phyloP scores from a whole-genome alignment of 345 rosid genomes.

The Leavenworthia alabamica region DNA sequence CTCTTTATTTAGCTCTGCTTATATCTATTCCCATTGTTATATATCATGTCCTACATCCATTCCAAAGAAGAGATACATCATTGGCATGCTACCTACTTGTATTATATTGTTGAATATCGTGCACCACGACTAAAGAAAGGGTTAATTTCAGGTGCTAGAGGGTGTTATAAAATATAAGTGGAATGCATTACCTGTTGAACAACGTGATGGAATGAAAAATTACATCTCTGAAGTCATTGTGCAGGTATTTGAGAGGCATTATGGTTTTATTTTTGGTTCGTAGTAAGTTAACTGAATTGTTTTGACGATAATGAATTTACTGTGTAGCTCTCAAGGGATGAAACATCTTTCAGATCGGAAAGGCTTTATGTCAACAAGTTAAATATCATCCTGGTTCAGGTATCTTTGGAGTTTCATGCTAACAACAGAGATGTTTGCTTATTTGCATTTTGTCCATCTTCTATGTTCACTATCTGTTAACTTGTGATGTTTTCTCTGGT shows the following conservation, averaged over 20 bases:
- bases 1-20: background rate
- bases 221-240: slow-evolving; percentile 97
- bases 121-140: background rate
- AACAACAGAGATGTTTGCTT: background rate
- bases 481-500: slow-evolving; percentile 5
- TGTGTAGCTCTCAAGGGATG: slow-evolving; percentile 73
- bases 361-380: slow-evolving; percentile 94
- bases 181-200: slow-evolving; percentile 92
- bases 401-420: slow-evolving; percentile 20
- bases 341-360: slow-evolving; percentile 70
- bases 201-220: slow-evolving; percentile 98
- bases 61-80: background rate
- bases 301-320: background rate
- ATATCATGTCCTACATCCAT: background rate
- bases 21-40: background rate
- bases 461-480: background rate
- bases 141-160: slow-evolving; percentile 68
- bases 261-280: background rate
- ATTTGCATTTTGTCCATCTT: background rate
- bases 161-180: slow-evolving; percentile 96
- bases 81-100: background rate
- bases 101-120: background rate
- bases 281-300: background rate
- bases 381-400: slow-evolving; percentile 91
- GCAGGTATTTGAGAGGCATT: slow-evolving; percentile 41